Evolutionary conservation across 2,329 filamentous ascomycete species (phyloP).

Genomic region (Xylaria sp.): DNA sequence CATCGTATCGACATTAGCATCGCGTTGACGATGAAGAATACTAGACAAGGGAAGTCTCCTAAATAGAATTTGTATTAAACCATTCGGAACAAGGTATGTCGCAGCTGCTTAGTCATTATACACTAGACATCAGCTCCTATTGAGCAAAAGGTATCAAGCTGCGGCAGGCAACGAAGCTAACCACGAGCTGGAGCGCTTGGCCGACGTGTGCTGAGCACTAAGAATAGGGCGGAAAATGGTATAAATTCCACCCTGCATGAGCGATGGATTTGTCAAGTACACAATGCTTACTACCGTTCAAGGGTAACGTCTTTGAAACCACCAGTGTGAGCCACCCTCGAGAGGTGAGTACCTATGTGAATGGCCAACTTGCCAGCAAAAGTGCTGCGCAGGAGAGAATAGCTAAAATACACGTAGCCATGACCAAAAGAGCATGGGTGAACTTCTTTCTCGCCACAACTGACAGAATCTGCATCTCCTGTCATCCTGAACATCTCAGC

Average conservation of each 20-base stretch:
- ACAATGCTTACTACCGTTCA: constrained; percentile 22
- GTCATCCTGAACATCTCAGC: background rate
- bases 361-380: too few relatives aligned
- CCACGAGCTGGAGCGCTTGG: constrained; percentile 10
- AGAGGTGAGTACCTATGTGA: too few relatives aligned
- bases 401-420: too few relatives aligned
- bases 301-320: background rate
- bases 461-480: background rate
- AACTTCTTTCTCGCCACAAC: background rate
- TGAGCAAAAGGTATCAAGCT: background rate
- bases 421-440: background rate
- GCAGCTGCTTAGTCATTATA: background rate
- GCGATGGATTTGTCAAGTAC: constrained; percentile 23
- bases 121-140: background rate
- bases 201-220: constrained; percentile 7
- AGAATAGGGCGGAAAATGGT: constrained; percentile 13
- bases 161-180: background rate
- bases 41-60: too few relatives aligned
- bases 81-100: background rate
- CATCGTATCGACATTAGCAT: too few relatives aligned
- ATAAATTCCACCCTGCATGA: constrained; percentile 9
- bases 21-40: too few relatives aligned
- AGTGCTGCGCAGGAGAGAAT: too few relatives aligned
- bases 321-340: too few relatives aligned
- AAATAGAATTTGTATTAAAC: background rate